Base-by-base conservation (phyloP, 441 rosid species). In the Pelargonium cotyledonis region DNA sequence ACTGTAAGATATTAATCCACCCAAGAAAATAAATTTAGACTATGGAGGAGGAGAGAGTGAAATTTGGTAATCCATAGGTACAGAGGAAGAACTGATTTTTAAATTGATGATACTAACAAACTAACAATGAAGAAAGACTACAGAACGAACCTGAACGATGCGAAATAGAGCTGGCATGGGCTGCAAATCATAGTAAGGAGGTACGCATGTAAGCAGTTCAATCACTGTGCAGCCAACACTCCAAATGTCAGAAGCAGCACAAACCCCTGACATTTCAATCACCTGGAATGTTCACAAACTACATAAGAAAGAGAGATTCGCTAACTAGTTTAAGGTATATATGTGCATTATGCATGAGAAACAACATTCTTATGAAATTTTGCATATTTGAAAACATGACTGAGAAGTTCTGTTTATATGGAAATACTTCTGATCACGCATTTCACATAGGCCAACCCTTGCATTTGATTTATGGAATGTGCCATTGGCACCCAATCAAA, bases 161-260 rank as follows among this genome's bases (percentile, higher is more conserved):
- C 98, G 99, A 72, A 89, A 95, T 70, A 95, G 92, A 64, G 99
- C 99, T 18, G 99, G 95, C 99, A 95, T 95, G 75, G 98, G 98
- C 79, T 95, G 98, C 83, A 95, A 83, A 78, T 95, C 99, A 79
- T 90, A 92, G 84, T 95, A 95, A 15, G 99, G 98, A 73, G 99
- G 99, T 73, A 88, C 95, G 67, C 98, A 88, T 0, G 98, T 95
- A 72, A 92, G 87, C 76, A 95, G 98, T 79, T 95, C 99, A 66
- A 92, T 88, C 73, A 95, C 96, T 26, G 98, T 95, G 83, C 99
- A 95, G 75, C 99, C 98, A 78, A 95, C 98, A 76, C 99, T 92
- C 99, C 98, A 95, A 75, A 95, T 95, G 77, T 95, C 98, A 43
- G 99, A 95, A 74, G 99, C 96, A 70, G 99, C 98, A 78, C 96